Base-by-base conservation (phyloP, 1,139 yeast genomes). In the Geotrichum klebahnii region DNA sequence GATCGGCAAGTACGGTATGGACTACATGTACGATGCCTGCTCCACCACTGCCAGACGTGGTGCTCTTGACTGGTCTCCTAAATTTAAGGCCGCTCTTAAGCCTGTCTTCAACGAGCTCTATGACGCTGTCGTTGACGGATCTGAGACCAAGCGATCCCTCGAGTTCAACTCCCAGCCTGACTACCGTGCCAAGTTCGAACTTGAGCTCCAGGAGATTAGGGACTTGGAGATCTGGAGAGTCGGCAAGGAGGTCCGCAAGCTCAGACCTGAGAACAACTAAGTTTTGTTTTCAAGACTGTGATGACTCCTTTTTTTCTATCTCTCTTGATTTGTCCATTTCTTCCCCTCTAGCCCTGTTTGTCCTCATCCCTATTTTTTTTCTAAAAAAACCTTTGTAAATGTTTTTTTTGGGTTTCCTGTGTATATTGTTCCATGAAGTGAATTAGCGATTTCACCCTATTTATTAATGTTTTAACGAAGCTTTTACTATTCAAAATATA, bases 21-120 rank as follows among this genome's bases (percentile, higher is more conserved):
- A 92, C 78, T 92, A 92, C 92, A 92, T 92, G 98, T 92, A 92
- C 83, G 97, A 90, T 71, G 98, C 98, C 66, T 92, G 98, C 78
- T 92, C 98, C 63, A 92, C 98, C 71, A 92, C 98, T 64, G 98
- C 98, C 66, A 88, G 97, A 82, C 89, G 98, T 80, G 98, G 98
- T 81, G 98, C 98, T 70, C 82, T 92, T 68, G 98, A 92, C 81
- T 92, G 98, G 98, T 90, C 92, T 81, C 98, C 97, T 75, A 78
- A 83, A 74, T 92, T 92, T 88, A 89, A 89, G 83, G 94, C 87
- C 67, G 97, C 97, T 69, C 82, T 92, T 77, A 92, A 92, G 81
- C 98, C 98, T 68, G 97, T 92, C 57, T 92, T 92, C 81, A 81
- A 84, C 74, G 95, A 92, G 70, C 82, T 92, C 69, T 92, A 92